Evolutionary conservation across 192 early-diverging fungal species (phyloP), one percentile per base, ranked within the genome.

Genomic region (Irineochytrium annulatum): DNA sequence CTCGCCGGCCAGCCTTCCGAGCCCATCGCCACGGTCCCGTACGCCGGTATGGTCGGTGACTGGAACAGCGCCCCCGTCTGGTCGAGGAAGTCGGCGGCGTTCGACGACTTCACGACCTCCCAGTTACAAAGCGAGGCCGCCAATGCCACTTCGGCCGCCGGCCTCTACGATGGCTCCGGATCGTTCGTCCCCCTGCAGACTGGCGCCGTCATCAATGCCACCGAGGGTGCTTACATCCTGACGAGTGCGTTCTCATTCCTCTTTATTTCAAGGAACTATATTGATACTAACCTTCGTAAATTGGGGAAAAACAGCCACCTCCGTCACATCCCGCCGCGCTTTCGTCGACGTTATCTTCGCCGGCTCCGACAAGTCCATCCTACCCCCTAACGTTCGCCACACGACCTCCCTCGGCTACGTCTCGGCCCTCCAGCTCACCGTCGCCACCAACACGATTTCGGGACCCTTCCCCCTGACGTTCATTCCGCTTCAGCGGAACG

Each of bases 21-120:
- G n/a, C n/a, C n/a, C n/a, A n/a, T 49, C 46, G 46, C 46, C 17
- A 41, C 51, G 1, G 62, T 71, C 59, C 68, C 69, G 3, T 71
- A 64, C 62, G 54, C 45, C 16, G 64, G 69, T 43, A 30, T 71
- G 17, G 30, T 41, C 16, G 64, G 65, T 35, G 29, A 20, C 8
- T 32, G 17, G 16, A 35, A 30, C n/a, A 26, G 17, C 31, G 6
- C 28, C 5, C 20, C 19, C 24, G 33, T 62, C 34, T 39, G 35
- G 51, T 16, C 13, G 6, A 16, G 35, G 14, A 54, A 55, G 19
- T 34, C 49, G 6, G n/a, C 60, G 8, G 32, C 31, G 16, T 41
- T 16, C 46, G 24, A 49, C 46, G 22, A 6, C 24, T 8, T 49
- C 46, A 49, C 26, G 17, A 14, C 11, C 37, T 41, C 26, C 5